Evolutionary conservation across 805 yeast genomes (phyloP).

Genomic region (Nadsonia fulvescens): DNA sequence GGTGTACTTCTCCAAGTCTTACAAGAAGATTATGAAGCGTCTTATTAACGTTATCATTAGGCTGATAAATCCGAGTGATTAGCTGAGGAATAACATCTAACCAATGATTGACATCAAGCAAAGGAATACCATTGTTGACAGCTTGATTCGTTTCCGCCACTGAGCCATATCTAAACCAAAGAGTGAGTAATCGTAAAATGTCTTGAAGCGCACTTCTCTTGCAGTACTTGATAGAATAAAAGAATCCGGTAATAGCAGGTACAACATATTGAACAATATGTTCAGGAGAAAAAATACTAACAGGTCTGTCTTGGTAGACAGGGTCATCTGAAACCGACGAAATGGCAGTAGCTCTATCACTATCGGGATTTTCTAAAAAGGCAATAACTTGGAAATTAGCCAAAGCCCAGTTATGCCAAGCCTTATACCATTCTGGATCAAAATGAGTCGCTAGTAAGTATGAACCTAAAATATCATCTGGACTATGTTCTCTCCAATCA

Average conservation of each 20-base stretch:
- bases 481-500: constrained; percentile 50
- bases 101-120: constrained; percentile 89
- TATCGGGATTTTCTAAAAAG: constrained; percentile 21
- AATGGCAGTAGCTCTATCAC: constrained; percentile 1
- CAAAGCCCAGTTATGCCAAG: constrained; percentile 99
- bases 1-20: constrained; percentile 86
- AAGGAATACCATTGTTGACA: constrained; percentile 72
- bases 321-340: neutral
- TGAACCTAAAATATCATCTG: constrained; percentile 78
- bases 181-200: constrained; percentile 68
- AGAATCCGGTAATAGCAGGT: constrained; percentile 91
- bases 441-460: constrained; percentile 88
- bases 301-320: constrained; percentile 1
- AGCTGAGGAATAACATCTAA: constrained; percentile 87
- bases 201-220: constrained; percentile 81
- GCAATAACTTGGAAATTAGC: constrained; percentile 94
- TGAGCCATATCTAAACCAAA: constrained; percentile 96
- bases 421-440: constrained; percentile 87
- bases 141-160: constrained; percentile 80
- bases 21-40: constrained; percentile 65
- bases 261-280: constrained; percentile 49
- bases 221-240: constrained; percentile 82
- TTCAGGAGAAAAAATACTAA: too few species aligned
- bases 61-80: constrained; percentile 92
- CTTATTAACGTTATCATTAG: constrained; percentile 65